Evolutionary conservation across 1,139 yeast species (phyloP), one percentile per base, ranked within the genome.

Genomic region (Hyphopichia burtonii): DNA sequence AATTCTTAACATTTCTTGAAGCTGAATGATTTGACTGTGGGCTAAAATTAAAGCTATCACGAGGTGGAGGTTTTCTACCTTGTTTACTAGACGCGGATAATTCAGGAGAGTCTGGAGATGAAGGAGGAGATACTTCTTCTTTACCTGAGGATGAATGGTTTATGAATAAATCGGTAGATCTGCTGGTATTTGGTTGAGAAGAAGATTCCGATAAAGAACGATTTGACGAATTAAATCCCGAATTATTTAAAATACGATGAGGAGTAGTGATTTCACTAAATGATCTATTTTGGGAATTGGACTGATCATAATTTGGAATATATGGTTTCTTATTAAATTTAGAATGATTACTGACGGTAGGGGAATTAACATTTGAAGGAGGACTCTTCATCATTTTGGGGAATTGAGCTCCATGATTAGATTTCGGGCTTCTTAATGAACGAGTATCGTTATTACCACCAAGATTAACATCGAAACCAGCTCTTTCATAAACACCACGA

Each of bases 401-500:
- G 12, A 16, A 11, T 12, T 17, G 8, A n/a, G 15, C 17, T 7
- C n/a, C 9, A 17, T 31, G 34, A 17, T 8, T 10, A 18, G 34
- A 31, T 31, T 18, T 14, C 20, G 34, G 20, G 17, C 31, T 28
- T n/a, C 6, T 14, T 5, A n/a, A n/a, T 28, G 31, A 28, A n/a
- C 14, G n/a, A 12, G 36, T 12, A 22, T 22, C 20, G 3, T 20
- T 6, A n/a, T 8, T 11, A 8, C 37, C 51, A 8, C 44, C 56
- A 44, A 56, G 53, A 48, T 68, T 68, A 28, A 79, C 78, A 36
- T 81, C 86, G 50, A 82, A 82, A 0, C 87, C 87, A 0, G 86
- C 86, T 50, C 86, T 61, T 57, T 82, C 86, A 49, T 81, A 75
- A 4, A 80, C 86, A 1, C 85, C 82, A 50, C 69, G 70, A 56